Conservation (phyloP, 2,329 filamentous ascomycete genomes). For the Sporothrix inflata region DNA sequence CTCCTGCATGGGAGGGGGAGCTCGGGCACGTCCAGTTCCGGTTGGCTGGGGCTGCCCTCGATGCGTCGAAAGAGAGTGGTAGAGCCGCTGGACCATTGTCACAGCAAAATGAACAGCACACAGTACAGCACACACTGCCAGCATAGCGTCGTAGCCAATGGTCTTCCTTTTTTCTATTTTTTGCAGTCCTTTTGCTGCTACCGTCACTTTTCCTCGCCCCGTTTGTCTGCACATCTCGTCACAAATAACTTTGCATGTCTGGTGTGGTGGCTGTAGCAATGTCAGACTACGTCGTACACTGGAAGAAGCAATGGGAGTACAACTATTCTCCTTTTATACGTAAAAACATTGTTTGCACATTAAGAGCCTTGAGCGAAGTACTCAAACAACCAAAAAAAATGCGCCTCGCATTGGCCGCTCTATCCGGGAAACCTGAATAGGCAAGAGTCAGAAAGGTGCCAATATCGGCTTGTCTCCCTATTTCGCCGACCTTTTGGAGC, state of each 20-base stretch:
- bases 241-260: background rate
- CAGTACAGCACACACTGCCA: slow-evolving; percentile 1
- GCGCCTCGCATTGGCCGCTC: background rate
- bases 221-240: background rate
- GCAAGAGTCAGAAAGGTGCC: background rate
- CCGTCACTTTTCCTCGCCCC: background rate
- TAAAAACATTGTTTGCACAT: background rate
- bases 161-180: background rate
- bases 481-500: background rate
- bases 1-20: background rate
- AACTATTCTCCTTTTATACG: too few species aligned
- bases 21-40: background rate
- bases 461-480: background rate
- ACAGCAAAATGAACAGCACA: background rate
- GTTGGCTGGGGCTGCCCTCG: background rate
- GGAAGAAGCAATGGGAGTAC: background rate
- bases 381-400: background rate
- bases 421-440: background rate
- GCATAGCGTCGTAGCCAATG: background rate
- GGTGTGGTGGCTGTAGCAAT: background rate
- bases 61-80: background rate
- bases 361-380: background rate
- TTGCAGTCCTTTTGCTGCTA: background rate
- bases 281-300: background rate
- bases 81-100: background rate